These are phyloP conservation scores for Epichloe typhina DNA, from an alignment of 2,329 filamentous ascomycete genomes.

Conservation along the genomic window DNA sequence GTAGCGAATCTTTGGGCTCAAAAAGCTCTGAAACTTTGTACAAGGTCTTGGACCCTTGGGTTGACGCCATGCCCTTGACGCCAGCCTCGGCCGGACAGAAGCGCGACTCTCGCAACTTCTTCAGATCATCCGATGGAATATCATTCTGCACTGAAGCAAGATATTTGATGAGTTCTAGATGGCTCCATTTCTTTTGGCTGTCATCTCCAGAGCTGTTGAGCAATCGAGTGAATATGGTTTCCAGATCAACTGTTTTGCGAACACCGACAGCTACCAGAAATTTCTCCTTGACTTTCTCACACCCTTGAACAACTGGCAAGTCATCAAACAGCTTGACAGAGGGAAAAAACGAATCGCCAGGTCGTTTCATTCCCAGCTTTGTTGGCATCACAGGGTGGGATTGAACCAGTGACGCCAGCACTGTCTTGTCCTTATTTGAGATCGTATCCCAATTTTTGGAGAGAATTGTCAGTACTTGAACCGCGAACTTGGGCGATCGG, in stretches of 20 bases:
- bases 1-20: conserved; percentile 60
- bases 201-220: conserved; percentile 45
- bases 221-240: conserved; percentile 82
- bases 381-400: conserved; percentile 72
- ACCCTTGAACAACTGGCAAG: conserved; percentile 64
- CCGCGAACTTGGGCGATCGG: conserved; percentile 58
- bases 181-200: conserved; percentile 65
- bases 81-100: conserved; percentile 71
- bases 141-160: conserved; percentile 80
- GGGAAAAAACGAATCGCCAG: conserved; percentile 78
- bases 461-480: conserved; percentile 62
- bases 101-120: conserved; percentile 60
- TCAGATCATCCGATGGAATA: conserved; percentile 72
- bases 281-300: conserved; percentile 79
- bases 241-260: conserved; percentile 83
- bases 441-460: conserved; percentile 88
- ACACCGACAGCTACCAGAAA: conserved; percentile 75
- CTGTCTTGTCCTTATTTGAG: conserved; percentile 49
- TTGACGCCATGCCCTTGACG: conserved; percentile 39
- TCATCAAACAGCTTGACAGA: conserved; percentile 94
- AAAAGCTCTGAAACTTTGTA: conserved; percentile 71
- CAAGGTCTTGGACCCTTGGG: conserved; percentile 35
- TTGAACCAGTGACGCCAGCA: conserved; percentile 51
- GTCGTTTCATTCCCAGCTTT: conserved; percentile 76
- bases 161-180: conserved; percentile 90